Evolutionary conservation across 2,329 filamentous ascomycete species (phyloP).

Genomic region (Raffaelea ambrosiae): DNA sequence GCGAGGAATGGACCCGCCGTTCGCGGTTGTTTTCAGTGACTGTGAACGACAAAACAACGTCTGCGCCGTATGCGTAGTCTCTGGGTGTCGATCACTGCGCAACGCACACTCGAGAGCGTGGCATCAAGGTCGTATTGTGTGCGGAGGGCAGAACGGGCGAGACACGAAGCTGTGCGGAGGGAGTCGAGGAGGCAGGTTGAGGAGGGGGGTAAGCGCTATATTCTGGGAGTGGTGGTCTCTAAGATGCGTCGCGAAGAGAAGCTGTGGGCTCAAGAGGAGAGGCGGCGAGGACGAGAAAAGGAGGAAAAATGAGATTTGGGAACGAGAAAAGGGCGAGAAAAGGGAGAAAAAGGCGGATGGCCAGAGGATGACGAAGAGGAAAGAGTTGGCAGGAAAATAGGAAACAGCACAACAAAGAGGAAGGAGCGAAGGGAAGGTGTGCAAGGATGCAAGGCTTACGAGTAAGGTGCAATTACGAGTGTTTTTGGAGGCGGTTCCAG

Average conservation of each 20-base stretch:
- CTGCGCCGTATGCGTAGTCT: background rate
- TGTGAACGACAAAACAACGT: background rate
- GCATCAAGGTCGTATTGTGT: background rate
- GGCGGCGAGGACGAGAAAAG: background rate
- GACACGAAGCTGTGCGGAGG: background rate
- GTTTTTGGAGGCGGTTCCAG: slow-evolving; percentile 6
- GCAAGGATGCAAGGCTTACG: slow-evolving; percentile 3
- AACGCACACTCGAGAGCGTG: background rate
- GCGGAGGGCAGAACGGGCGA: background rate
- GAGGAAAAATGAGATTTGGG: background rate
- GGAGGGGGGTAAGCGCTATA: too few species aligned
- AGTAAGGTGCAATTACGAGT: background rate
- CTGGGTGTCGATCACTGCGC: background rate
- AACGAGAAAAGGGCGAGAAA: background rate
- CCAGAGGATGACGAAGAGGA: background rate
- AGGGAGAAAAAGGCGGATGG: background rate
- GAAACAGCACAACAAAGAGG: background rate
- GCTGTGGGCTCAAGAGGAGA: background rate
- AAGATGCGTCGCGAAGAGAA: too few species aligned
- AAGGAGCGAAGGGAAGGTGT: background rate
- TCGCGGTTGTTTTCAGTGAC: background rate
- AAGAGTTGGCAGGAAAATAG: background rate
- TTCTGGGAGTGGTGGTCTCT: too few species aligned
- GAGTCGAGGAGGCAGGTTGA: background rate
- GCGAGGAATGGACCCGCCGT: background rate